Evolutionary conservation across 306 rosid species (phyloP), one percentile per base, ranked within the genome.

Genomic region (Prinsepia uniflora): DNA sequence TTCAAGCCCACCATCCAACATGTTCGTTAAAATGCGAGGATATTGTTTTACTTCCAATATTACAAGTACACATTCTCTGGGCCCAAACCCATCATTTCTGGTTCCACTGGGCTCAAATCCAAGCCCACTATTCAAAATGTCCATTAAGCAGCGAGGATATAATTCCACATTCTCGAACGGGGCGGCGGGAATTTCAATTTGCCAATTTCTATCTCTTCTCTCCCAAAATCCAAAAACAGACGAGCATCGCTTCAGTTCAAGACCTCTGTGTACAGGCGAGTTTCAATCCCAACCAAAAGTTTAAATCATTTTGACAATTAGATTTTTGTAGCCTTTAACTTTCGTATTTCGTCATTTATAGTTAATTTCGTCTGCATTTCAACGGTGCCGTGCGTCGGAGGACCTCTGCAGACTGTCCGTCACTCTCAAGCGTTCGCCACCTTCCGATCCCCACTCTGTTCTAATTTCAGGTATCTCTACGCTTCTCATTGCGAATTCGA

Each of bases 331-430:
- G 39, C 17, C 40, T 53, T 42, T 10, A 5, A 50, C 13, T 2
- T 50, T 30, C 17, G 4, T n/a, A 12, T 0, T 54, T 55, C 40
- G 47, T 18, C 56, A 53, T 45, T 6, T 53, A 74, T 87, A 90
- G 98, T 65, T 93, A 63, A 83, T 93, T 68, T 85, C 93, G 67
- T 86, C 83, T 42, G 90, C 98, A 17, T 84, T 73, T 64, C 93
- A 80, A 81, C 72, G 98, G 76, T 92, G 96, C 89, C 91, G 92
- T 53, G 60, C 81, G 18, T 88, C 92, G 63, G 86, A 71, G 45
- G 85, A 81, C 67, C 79, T 85, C 59, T 90, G 96, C 86, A 76
- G 94, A 59, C 83, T 90, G 63, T 86, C 94, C 0, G 72, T 87
- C 62, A 18, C 71, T 75, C 89, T 90, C 81, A 75, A 77, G 75